Base-by-base conservation (phyloP, 805 yeast species). In the Debaryomyces prosopidis region DNA sequence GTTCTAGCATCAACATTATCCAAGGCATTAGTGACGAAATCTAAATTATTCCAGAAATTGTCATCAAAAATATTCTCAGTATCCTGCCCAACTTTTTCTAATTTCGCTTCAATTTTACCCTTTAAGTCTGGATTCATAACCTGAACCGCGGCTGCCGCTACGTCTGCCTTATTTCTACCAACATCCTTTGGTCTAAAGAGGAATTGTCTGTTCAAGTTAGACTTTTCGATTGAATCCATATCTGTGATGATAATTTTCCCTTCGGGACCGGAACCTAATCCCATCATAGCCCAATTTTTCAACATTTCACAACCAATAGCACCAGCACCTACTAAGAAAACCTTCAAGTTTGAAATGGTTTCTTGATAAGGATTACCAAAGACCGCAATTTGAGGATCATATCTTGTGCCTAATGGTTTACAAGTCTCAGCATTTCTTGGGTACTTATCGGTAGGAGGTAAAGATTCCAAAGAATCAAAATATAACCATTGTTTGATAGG, bases 281-380 rank as follows among this genome's bases (percentile, higher is more conserved):
- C 99, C 81, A 91, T 78, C 79, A 94, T 79, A 4, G 99, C 97
- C 98, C 98, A 94, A 62, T 89, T 91, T 70, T 94, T 94, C 59
- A 94, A 76, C 91, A 94, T 92, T 71, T 94, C 99, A 73, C 99
- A 94, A 33, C 99, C 99, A 73, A 94, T 94, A 15, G 99, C 99
- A 63, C 99, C 99, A 1, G 97, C 78, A 37, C 99, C 99, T 34
- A 94, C 99, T 53, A 94, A 74, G 66, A 94, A 92, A 3, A 91
- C 89, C 59, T 82, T 85, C 51, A 87, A 71, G 65, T 91, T 89
- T 32, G 88, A 81, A 46, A 94, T 70, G 36, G 71, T 72, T 58
- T 85, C 81, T 62, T 89, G 92, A 68, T 81, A 89, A 36, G 80
- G 81, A 40, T 79, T 62, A 48, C 99, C 99, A 56, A 90, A 90